Base-by-base conservation (phyloP, 495 filamentous ascomycete genomes). In the Trypethelium eluteriae region DNA sequence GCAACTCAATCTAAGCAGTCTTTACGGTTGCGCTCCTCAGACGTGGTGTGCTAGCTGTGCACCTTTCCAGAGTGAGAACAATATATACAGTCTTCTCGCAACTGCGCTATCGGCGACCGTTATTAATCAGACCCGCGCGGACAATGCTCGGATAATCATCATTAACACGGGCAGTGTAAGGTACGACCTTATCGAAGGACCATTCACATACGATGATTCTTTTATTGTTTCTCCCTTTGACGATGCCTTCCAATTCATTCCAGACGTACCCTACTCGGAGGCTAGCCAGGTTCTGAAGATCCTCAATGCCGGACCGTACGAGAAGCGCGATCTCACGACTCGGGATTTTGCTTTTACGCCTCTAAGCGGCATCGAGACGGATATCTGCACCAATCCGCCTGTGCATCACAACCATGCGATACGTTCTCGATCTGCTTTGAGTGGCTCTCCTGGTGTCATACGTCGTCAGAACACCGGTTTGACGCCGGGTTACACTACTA, bases 321-420 rank as follows among this genome's bases (percentile, higher is more conserved):
- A 79, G 71, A 80, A 80, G 67, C 76, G 79, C 18, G 70, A 76
- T 44, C 56, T 78, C 32, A 39, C 63, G 2, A 62, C 68, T 62
- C 36, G 61, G 12, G 73, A 74, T 63, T 74, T 75, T 53, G 63
- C 50, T 38, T 76, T 76, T 53, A 71, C 70, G 35, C 64, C 71
- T 35, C 71, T 79, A 65, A 71, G 74, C 3, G 12, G 75, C 18
- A 62, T 41, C 0, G 69, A 72, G 4, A 74, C 72, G 18, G 80
- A 83, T 67, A 74, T 74, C 18, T 80, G 80, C 66, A 66, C 79
- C 9, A 78, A 82, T 62, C 78, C 80, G 12, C 70, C 73, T 0
- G 25, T 71, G 9, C 72, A 70, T 57, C 64, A 66, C 39, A 35
- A 68, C 32, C 57, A 62, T 12, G 50, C 49, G 12, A 56, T 59